Conservation (phyloP, 1,139 yeast species). For the Taphrina pruni region DNA sequence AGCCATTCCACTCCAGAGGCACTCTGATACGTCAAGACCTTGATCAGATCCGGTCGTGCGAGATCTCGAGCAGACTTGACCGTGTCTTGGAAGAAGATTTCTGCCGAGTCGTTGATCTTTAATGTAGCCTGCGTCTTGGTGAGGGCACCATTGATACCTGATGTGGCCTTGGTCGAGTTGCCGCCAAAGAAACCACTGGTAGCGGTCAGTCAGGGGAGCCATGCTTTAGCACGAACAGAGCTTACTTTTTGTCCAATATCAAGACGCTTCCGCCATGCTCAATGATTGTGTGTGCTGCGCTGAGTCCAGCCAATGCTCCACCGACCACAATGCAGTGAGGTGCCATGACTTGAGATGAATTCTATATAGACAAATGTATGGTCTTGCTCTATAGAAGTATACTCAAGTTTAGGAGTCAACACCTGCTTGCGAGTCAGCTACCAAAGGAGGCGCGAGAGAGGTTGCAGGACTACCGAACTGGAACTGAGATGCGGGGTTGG, state of each 20-base stretch:
- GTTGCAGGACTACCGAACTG: not conserved
- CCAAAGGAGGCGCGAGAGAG: too few species aligned
- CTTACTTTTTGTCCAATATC: slow-evolving; percentile 48
- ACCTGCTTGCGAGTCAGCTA: too few species aligned
- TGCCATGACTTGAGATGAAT: slow-evolving; percentile 8
- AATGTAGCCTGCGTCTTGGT: slow-evolving; percentile 65
- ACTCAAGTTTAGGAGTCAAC: too few species aligned
- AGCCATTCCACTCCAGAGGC: slow-evolving; percentile 73
- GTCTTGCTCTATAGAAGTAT: too few species aligned
- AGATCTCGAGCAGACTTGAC: slow-evolving; percentile 67
- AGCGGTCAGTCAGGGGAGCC: slow-evolving; percentile 17
- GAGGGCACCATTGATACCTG: slow-evolving; percentile 79
- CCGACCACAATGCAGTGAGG: slow-evolving; percentile 66
- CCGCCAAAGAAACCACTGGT: slow-evolving; percentile 63
- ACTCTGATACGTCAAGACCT: slow-evolving; percentile 58
- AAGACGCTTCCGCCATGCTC: slow-evolving; percentile 60
- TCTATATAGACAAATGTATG: not conserved
- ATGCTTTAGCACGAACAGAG: slow-evolving; percentile 17
- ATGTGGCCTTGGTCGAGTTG: slow-evolving; percentile 79
- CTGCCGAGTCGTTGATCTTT: slow-evolving; percentile 62
- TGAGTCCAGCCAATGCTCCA: slow-evolving; percentile 78
- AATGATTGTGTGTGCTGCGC: slow-evolving; percentile 74
- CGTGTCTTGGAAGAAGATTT: slow-evolving; percentile 69
- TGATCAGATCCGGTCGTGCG: slow-evolving; percentile 63
- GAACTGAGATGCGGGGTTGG: slow-evolving; percentile 7